Conservation (phyloP, 306 rosid genomes). For the Dalbergia cochinchinensis region DNA sequence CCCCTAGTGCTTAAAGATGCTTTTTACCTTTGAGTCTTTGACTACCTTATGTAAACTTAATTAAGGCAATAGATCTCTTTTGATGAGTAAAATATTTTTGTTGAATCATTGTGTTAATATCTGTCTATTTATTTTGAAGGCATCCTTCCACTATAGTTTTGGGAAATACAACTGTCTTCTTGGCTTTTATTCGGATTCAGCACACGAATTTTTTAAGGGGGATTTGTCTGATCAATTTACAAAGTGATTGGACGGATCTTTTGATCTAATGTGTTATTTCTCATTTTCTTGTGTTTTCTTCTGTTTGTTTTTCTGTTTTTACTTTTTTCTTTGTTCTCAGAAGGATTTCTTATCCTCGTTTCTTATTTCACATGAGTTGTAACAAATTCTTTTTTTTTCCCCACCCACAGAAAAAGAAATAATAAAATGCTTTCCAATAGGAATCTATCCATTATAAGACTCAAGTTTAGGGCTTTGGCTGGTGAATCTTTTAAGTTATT, state of each 20-base stretch:
- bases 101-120: conserved; percentile 20
- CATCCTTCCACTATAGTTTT: conserved; percentile 2
- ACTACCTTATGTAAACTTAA: too few species aligned
- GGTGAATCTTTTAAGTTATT: conserved; percentile 10
- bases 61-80: neutral
- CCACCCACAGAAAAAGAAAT: neutral
- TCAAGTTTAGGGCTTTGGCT: conserved; percentile 35
- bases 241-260: neutral
- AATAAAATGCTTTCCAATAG: neutral
- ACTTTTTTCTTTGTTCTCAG: neutral
- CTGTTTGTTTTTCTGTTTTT: conserved; percentile 8
- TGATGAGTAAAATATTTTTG: conserved; percentile 3
- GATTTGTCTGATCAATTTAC: neutral
- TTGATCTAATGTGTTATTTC: conserved; percentile 13
- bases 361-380: neutral
- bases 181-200: conserved; percentile 9
- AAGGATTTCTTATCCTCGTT: conserved; percentile 18
- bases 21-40: too few species aligned
- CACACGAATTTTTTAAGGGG: neutral
- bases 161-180: conserved; percentile 9
- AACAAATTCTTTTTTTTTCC: neutral
- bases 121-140: conserved; percentile 32
- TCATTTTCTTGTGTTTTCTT: conserved; percentile 33
- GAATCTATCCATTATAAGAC: neutral
- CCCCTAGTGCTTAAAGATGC: too few species aligned